Evolutionary conservation across 2,329 filamentous ascomycete genomes (phyloP).

Genomic region (Ascochyta pisi): DNA sequence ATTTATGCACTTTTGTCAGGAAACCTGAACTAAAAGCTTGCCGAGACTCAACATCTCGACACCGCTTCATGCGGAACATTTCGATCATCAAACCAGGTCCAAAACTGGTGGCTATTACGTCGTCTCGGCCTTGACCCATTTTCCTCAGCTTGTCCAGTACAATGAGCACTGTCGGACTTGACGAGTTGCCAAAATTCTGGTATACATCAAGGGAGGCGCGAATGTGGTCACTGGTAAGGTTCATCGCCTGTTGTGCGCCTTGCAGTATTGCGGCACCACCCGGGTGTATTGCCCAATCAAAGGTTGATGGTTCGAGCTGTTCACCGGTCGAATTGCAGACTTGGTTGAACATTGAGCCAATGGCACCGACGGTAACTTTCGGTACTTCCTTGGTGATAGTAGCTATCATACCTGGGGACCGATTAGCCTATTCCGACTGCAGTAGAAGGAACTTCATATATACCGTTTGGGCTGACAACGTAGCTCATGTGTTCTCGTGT

Average conservation of each 20-base stretch:
- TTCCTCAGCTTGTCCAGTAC: constrained; percentile 67
- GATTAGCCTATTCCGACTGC: background rate
- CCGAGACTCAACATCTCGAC: constrained; percentile 5
- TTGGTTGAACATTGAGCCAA: constrained; percentile 45
- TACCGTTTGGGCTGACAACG: constrained; percentile 68
- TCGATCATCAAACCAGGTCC: constrained; percentile 73
- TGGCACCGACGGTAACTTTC: constrained; percentile 22
- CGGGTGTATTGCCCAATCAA: constrained; percentile 77
- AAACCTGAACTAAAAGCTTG: constrained; percentile 4
- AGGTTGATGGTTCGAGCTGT: constrained; percentile 58
- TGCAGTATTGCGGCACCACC: constrained; percentile 72
- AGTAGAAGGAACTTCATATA: constrained; percentile 19
- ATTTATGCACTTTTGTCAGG: constrained; percentile 7
- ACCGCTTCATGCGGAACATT: constrained; percentile 69
- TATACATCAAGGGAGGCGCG: constrained; percentile 74
- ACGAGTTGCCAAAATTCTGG: constrained; percentile 72
- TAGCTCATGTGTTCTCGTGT: constrained; percentile 70
- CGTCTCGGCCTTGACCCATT: constrained; percentile 56
- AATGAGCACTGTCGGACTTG: constrained; percentile 70
- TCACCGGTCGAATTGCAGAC: constrained; percentile 2
- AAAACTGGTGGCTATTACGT: constrained; percentile 72
- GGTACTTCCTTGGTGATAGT: constrained; percentile 34
- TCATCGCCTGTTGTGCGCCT: constrained; percentile 66
- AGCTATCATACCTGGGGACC: constrained; percentile 26
- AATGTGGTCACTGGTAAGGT: constrained; percentile 68